Evolutionary conservation across 2,329 filamentous ascomycete genomes (phyloP), one percentile per base, ranked within the genome.

Genomic region (Colletotrichum gloeosporioides): DNA sequence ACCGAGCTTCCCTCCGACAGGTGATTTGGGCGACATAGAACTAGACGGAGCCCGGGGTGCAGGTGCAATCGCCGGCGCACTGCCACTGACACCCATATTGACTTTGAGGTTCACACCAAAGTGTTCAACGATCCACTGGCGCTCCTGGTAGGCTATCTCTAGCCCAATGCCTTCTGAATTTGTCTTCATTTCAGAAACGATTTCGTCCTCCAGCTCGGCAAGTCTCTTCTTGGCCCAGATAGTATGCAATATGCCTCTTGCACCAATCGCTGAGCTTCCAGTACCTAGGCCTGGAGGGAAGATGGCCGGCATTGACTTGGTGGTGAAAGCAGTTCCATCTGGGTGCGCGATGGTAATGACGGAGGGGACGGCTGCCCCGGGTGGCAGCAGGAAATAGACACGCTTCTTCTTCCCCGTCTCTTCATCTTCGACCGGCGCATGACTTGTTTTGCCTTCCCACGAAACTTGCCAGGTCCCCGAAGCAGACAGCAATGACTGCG

Each of bases 211-310:
- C 64, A 98, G 87, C 77, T 94, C 93, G 36, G 92, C 91, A 27
- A 98, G 86, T 57, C 96, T 89, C 83, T 95, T 93, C 87, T 96
- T 96, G 22, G 95, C 96, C 95, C 96, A 98, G 74, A 96, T 92
- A 3, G 95, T 98, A 82, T 98, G 96, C 76, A 98, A 85, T 3
- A 98, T 95, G 3, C 96, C 96, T 78, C 95, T 94, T 80, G 93
- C 93, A 8, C 95, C 95, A 1, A 92, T 91, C 22, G 92, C 88
- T 29, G 91, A 89, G 15, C 91, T 91, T 27, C 91, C 93, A 5
- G 90, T 90, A 2, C 94, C 93, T 29, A 98, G 87, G 76, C 94
- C 93, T 0, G 93, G 92, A 1, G 95, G 93, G 81, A 96, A 98
- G 79, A 98, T 96, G 36, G 96, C 96, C 0, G 96, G 96, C 67